Evolutionary conservation across 1,284 basidiomycete species (phyloP), one percentile per base, ranked within the genome.

Genomic region (Xanthoconium separans): DNA sequence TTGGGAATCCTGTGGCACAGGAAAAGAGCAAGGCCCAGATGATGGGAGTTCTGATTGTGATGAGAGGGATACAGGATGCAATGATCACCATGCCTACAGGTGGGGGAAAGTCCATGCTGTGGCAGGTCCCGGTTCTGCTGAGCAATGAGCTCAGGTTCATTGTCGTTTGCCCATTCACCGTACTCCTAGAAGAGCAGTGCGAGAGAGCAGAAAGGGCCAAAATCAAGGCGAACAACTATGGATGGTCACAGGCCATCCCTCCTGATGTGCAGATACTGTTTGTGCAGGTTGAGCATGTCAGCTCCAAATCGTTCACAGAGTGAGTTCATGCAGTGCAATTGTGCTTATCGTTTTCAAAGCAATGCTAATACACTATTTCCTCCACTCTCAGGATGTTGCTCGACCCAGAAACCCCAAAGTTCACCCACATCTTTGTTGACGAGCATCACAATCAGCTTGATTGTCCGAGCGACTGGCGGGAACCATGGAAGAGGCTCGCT

Each of bases 371-470:
- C 22, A 18, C 15, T 31, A 31, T 18, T n/a, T n/a, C 22, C 22
- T 4, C 22, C 4, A 22, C 22, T 12, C 39, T 24, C 15, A 49
- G 47, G 6, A 16, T 34, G 20, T 30, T 50, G 6, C 22, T 11
- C 16, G 9, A 27, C 11, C 30, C 18, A 13, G 40, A 18, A 13
- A 10, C 40, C 4, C 53, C 54, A 0, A 44, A 41, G 6, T 56
- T 56, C n/a, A 50, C 31, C 0, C 16, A 9, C 1, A 6, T 56
- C 0, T 27, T 56, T 13, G 15, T 56, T 1, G 39, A 56, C 4
- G 43, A 56, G 33, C 44, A 51, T 27, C 54, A 56, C 2, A 47
- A 56, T 16, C 31, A 30, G n/a, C 33, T 54, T 1, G 15, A 16
- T 27, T 54, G 44, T 18, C 53, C 44, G 1, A 13, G 20, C 9